phyloP scores from a whole-genome alignment of 495 filamentous ascomycete species.

The Amphirosellinia nigrospora region DNA sequence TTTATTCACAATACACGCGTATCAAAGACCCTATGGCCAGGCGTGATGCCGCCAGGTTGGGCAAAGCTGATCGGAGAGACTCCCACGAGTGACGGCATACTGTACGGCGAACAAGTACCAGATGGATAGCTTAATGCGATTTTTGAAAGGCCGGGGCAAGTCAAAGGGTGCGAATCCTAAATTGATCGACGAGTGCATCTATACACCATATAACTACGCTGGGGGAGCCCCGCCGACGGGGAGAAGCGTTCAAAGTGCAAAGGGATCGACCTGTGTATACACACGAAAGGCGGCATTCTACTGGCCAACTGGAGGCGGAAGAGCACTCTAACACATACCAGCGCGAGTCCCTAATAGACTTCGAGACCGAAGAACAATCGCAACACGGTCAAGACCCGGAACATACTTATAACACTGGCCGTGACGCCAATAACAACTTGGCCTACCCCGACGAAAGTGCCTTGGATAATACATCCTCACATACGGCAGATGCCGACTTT shows the following conservation, averaged over 20 bases:
- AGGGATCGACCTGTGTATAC: constrained; percentile 47
- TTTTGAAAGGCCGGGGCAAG: constrained; percentile 80
- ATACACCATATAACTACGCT: constrained; percentile 84
- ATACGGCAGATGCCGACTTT: constrained; percentile 54
- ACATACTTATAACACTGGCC: constrained; percentile 29
- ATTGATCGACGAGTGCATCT: constrained; percentile 94
- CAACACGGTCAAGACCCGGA: constrained; percentile 25
- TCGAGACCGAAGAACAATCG: constrained; percentile 27
- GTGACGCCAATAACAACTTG: constrained; percentile 39
- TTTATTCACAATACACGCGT: constrained; percentile 89
- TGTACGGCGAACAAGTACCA: constrained; percentile 91
- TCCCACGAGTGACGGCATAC: constrained; percentile 94
- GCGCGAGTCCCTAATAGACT: constrained; percentile 32
- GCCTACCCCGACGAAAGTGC: constrained; percentile 39
- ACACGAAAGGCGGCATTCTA: constrained; percentile 70
- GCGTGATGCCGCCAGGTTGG: constrained; percentile 88
- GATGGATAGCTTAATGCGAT: constrained; percentile 84
- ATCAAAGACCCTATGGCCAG: constrained; percentile 96
- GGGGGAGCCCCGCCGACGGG: constrained; percentile 42
- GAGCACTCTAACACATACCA: constrained; percentile 38
- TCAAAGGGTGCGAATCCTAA: constrained; percentile 82
- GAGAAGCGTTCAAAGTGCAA: constrained; percentile 39
- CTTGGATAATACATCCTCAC: constrained; percentile 36
- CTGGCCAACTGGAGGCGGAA: constrained; percentile 31
- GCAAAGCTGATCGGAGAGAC: constrained; percentile 88